A percentile compares a stretch with the other conserved stretches of the same genome.
These are phyloP conservation scores for Mycena pura DNA, from an alignment of 768 basidiomycete genomes.

Conservation along the genomic window DNA sequence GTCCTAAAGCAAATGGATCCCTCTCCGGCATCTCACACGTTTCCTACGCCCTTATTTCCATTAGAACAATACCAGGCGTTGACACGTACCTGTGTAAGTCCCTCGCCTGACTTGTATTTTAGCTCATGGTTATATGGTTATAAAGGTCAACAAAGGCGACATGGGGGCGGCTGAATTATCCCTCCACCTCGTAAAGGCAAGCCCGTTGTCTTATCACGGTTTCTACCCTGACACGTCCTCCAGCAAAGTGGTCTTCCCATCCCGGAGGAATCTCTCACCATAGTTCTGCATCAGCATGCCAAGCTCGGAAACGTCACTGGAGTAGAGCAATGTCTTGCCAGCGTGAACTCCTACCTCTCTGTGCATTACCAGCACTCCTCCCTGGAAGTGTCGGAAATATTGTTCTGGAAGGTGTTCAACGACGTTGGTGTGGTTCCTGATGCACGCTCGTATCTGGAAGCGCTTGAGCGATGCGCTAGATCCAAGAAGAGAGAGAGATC, in stretches of 20 bases:
- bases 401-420: conserved; percentile 60
- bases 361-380: conserved; percentile 67
- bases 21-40: conserved; percentile 14
- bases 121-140: conserved; percentile 10
- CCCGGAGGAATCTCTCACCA: conserved; percentile 52
- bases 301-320: conserved; percentile 49
- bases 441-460: conserved; percentile 64
- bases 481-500: conserved; percentile 54
- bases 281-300: conserved; percentile 58
- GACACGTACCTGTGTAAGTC: conserved; percentile 56
- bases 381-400: conserved; percentile 53
- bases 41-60: conserved; percentile 50
- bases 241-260: conserved; percentile 51
- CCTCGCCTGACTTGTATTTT: background rate
- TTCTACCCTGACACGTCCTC: too few species aligned
- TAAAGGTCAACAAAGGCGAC: conserved; percentile 57
- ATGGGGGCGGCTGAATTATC: conserved; percentile 52
- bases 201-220: background rate
- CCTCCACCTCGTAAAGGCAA: conserved; percentile 63
- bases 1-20: conserved; percentile 10
- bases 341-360: conserved; percentile 79
- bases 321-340: conserved; percentile 52
- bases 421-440: conserved; percentile 51
- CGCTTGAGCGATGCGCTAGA: conserved; percentile 69
- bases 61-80: conserved; percentile 64